Base-by-base conservation (phyloP, 2,329 filamentous ascomycete genomes). In the Eutypella sp. region DNA sequence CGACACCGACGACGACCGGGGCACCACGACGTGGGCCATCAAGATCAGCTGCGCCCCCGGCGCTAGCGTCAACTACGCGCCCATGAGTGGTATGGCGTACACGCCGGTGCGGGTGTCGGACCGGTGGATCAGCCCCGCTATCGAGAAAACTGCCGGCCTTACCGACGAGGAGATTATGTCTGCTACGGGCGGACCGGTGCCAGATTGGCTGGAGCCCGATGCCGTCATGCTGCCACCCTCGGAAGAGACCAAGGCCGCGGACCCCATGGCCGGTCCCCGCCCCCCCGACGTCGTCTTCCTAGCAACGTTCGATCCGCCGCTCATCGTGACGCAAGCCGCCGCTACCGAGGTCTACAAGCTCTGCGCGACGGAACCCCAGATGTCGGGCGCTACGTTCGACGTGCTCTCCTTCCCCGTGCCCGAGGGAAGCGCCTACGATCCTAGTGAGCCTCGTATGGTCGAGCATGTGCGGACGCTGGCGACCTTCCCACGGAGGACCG, bases 191-290 rank as follows among this genome's bases (percentile, higher is more conserved):
- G 66, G 64, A 4, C 65, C 65, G 2, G 67, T 81, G 27, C 62
- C 84, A 29, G 81, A 89, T 67, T 92, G 87, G 87, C 74, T 82
- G 34, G 84, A 91, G 47, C 87, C 87, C 1, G 76, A 81, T 3
- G 78, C 80, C 41, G 83, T 81, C 1, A 73, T 85, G 23, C 59
- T 86, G 19, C 75, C 68, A 3, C 59, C 65, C 11, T 68, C 67
- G 15, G 64, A 73, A 39, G 68, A 74, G 48, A 69, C 66, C 49
- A 74, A 69, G 57, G 69, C 79, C 47, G 69, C 74, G 7, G 62
- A 58, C 38, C 62, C 70, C 16, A 69, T 73, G 18, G 51, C 65
- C 7, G 64, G 60, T 2, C 69, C 72, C 1, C 81, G 81, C 50
- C 72, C 86, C 4, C 85, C 85, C 4, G 81, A 88, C 43, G 81